A percentile compares a stretch with the other conserved stretches of the same genome.
These are phyloP conservation scores for Psilocybe azurescens DNA, from an alignment of 768 basidiomycete species.

Conservation along the genomic window DNA sequence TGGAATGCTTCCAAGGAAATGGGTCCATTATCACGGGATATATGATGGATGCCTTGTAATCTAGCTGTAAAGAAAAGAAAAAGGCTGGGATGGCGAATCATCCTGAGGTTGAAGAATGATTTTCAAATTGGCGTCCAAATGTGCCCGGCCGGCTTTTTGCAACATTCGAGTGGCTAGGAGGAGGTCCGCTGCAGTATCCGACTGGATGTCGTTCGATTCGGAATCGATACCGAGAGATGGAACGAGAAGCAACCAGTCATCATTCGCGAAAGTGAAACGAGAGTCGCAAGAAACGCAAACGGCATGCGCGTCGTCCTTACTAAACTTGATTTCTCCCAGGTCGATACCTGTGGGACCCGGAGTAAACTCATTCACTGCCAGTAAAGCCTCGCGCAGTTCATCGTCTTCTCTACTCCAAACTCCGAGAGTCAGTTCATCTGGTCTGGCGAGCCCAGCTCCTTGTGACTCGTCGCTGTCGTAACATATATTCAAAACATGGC, in stretches of 20 bases:
- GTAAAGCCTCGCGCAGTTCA: neutral
- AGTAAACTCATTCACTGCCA: neutral
- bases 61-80: constrained; percentile 55
- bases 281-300: neutral
- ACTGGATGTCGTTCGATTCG: constrained; percentile 42
- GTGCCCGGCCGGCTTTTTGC: constrained; percentile 37
- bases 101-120: constrained; percentile 41
- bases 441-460: neutral
- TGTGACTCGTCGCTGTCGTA: neutral
- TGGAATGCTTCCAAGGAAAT: constrained; percentile 22
- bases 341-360: neutral
- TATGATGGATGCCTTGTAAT: constrained; percentile 47
- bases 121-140: constrained; percentile 42
- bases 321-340: neutral
- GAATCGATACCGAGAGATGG: constrained; percentile 42
- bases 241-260: constrained; percentile 35
- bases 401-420: constrained; percentile 1
- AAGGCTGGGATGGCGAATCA: constrained; percentile 8
- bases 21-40: constrained; percentile 43
- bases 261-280: neutral
- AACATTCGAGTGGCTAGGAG: constrained; percentile 50
- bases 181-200: constrained; percentile 42
- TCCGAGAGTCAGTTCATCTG: neutral
- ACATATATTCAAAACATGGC: neutral
- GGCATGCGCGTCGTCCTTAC: neutral